Base-by-base conservation (phyloP, 768 basidiomycete species). In the Lactarius hengduanensis region DNA sequence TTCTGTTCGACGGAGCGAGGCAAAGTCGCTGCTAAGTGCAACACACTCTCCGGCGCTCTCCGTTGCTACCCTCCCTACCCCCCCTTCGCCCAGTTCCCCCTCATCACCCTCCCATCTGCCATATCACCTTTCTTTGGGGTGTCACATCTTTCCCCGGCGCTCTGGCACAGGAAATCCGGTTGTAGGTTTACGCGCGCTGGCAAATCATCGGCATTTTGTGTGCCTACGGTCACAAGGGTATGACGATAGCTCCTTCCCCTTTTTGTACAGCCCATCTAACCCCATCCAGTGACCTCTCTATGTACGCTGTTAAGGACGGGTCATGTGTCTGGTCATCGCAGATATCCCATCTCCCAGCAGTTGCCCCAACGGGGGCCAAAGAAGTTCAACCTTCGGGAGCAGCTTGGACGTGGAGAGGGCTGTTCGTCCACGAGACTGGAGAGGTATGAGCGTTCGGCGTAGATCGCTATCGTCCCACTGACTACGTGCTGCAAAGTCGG, bases 141-240 rank as follows among this genome's bases (percentile, higher is more conserved):
- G 61, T 64, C 79, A 76, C 68, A 76, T 86, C 43, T 74, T 89
- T 38, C 85, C 88, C 0, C 77, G 82, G 6, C 75, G 72, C 4
- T 73, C 77, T 34, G 82, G 82, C 18, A 59, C 64, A 15, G 75
- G 78, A 4, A 72, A 79, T 57, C 73, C 79, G 15, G 78, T 88
- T 2, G 76, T 80, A 22, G 79, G 80, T n/a, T 73, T 91, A 38
- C 73, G 80, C 10, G 60, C 82, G 11, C 74, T 87, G 15, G 76
- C 80, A n/a, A 75, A 78, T 30, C 76, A 78, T 15, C 67, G 76
- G 11, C 73, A 83, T 57, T 64, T 90, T 32, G 77, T 83, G 1
- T 83, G 83, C 28, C 74, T 93, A 47, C 87, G 88, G 59, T 80
- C 84, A 70, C 80, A 83, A 50, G 92, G 91, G 91, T 91, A 72